Evolutionary conservation across 2,329 filamentous ascomycete genomes (phyloP).

Genomic region (Mycosphaerella sp.): DNA sequence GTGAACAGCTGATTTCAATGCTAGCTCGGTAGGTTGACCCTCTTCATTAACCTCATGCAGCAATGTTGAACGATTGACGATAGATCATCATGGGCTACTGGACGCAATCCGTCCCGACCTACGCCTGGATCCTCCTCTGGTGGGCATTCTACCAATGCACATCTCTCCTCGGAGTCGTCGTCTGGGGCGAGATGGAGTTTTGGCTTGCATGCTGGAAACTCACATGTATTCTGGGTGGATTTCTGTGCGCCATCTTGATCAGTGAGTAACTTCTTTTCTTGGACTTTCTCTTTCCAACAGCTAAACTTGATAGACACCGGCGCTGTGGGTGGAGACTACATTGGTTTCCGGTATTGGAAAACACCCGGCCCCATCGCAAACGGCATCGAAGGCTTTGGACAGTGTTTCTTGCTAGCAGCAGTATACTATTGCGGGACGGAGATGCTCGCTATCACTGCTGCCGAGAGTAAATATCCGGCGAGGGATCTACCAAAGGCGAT

Average conservation of each 20-base stretch:
- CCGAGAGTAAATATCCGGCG: conserved; percentile 47
- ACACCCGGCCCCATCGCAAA: conserved; percentile 35
- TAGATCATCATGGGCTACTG: conserved; percentile 17
- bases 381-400: conserved; percentile 39
- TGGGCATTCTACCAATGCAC: conserved; percentile 14
- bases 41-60: background rate
- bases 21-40: background rate
- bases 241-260: conserved; percentile 19
- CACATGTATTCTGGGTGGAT: background rate
- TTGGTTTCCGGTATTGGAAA: conserved; percentile 34
- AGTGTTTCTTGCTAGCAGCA: conserved; percentile 39
- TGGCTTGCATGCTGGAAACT: conserved; percentile 41
- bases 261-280: conserved; percentile 38
- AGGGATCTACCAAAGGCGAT: conserved; percentile 36
- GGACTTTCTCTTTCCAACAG: conserved; percentile 37
- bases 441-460: conserved; percentile 47
- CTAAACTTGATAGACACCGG: conserved; percentile 27
- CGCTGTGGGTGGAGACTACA: conserved; percentile 10
- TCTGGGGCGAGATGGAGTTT: conserved; percentile 41
- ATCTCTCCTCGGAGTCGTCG: conserved; percentile 33
- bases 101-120: conserved; percentile 11
- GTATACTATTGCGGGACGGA: conserved; percentile 49
- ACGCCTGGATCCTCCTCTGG: conserved; percentile 16
- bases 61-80: background rate
- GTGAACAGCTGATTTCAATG: background rate